phyloP scores from a whole-genome alignment of 2,329 filamentous ascomycete species.

The Epichloe festucae region DNA sequence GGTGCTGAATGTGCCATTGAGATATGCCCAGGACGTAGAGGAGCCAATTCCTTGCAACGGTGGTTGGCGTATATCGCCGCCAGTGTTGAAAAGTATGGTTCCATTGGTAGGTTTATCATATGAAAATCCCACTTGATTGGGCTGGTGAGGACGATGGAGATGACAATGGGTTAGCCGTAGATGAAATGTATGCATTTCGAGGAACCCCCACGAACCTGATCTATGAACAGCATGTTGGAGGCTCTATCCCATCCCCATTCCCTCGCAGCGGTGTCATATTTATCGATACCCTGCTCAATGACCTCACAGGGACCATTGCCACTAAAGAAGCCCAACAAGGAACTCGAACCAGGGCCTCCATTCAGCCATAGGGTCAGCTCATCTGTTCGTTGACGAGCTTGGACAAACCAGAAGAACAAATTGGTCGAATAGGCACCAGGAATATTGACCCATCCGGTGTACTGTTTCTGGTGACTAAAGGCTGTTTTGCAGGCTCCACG shows the following conservation, averaged over 20 bases:
- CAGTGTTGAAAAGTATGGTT: conserved; percentile 36
- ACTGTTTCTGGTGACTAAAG: conserved; percentile 53
- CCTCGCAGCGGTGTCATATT: conserved; percentile 41
- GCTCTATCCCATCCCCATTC: conserved; percentile 53
- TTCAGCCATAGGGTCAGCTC: conserved; percentile 50
- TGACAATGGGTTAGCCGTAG: not conserved
- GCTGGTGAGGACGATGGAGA: conserved; percentile 27
- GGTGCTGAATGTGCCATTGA: conserved; percentile 55
- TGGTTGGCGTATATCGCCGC: conserved; percentile 20
- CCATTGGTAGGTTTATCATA: conserved; percentile 52
- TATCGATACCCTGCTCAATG: conserved; percentile 31
- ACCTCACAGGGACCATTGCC: conserved; percentile 44
- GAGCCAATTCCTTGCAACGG: conserved; percentile 9
- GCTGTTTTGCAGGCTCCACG: conserved; percentile 51
- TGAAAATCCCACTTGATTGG: conserved; percentile 57
- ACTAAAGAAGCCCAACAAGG: conserved; percentile 50
- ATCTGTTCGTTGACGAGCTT: conserved; percentile 28
- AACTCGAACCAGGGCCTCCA: conserved; percentile 52
- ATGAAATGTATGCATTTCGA: conserved; percentile 8
- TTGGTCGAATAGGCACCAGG: conserved; percentile 41
- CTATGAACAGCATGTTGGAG: conserved; percentile 43
- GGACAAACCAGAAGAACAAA: conserved; percentile 39
- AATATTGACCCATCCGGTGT: conserved; percentile 55
- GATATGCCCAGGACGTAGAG: conserved; percentile 22
- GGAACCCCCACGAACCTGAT: conserved; percentile 28